Evolutionary conservation across 441 rosid species (phyloP).

Genomic region (Mallotus repandus): DNA sequence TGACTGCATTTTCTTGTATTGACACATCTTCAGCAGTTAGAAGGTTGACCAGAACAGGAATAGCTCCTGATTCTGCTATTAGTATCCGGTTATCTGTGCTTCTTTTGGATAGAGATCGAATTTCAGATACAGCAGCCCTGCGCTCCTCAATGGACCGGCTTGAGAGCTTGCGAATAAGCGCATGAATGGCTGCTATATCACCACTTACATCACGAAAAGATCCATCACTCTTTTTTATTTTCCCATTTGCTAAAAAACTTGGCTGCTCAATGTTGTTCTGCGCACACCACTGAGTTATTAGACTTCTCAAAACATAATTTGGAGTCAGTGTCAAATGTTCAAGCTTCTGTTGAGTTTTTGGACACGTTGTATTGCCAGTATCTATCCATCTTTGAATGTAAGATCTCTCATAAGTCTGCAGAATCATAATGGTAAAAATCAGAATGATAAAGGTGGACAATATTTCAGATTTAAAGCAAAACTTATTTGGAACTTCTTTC

Average conservation of each 20-base stretch:
- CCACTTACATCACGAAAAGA: constrained; percentile 62
- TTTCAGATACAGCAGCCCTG: constrained; percentile 61
- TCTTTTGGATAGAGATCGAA: constrained; percentile 75
- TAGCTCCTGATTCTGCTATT: constrained; percentile 84
- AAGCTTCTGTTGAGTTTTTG: constrained; percentile 95
- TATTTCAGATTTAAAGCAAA: neutral
- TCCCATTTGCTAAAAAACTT: constrained; percentile 48
- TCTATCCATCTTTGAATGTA: constrained; percentile 98
- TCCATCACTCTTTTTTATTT: constrained; percentile 59
- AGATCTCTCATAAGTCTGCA: constrained; percentile 95
- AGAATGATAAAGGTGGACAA: neutral
- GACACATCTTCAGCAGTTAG: constrained; percentile 55
- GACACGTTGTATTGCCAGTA: constrained; percentile 79
- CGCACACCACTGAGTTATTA: constrained; percentile 83
- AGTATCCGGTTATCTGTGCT: constrained; percentile 85
- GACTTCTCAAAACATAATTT: constrained; percentile 80
- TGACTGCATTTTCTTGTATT: constrained; percentile 77
- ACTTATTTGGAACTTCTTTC: too few relatives aligned
- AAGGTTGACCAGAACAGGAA: constrained; percentile 68
- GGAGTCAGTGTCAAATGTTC: constrained; percentile 75
- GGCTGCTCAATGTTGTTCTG: constrained; percentile 78
- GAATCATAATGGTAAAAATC: constrained; percentile 15
- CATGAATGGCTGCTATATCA: constrained; percentile 71
- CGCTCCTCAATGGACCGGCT: constrained; percentile 52
- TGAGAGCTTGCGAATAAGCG: constrained; percentile 67